Evolutionary conservation across 116 monocot genomes (phyloP).

Genomic region (Iris pallida): DNA sequence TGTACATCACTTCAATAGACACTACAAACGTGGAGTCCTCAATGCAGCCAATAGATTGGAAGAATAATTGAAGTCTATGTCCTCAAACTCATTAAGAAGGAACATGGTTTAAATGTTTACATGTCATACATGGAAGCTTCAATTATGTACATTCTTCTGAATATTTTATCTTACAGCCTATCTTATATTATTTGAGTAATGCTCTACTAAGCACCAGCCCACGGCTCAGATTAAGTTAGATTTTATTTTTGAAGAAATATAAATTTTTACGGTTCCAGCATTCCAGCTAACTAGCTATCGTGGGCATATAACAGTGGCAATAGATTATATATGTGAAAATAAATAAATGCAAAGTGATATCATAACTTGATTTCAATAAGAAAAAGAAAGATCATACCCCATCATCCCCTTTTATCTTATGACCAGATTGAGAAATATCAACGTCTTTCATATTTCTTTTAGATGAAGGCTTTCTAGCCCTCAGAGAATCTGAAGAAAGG

Average conservation of each 20-base stretch:
- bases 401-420: conserved; percentile 75
- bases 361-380: not conserved
- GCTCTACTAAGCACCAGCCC: too few relatives aligned
- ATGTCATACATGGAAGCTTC: too few relatives aligned
- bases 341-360: not conserved
- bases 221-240: not conserved
- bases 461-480: conserved; percentile 15
- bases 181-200: too few relatives aligned
- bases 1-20: too few relatives aligned
- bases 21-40: too few relatives aligned
- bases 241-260: not conserved
- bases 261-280: not conserved
- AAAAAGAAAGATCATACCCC: conserved; percentile 57
- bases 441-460: conserved; percentile 48
- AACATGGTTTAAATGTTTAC: too few relatives aligned
- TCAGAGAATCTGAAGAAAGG: conserved; percentile 28
- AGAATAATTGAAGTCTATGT: too few relatives aligned
- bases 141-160: too few relatives aligned
- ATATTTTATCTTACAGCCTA: too few relatives aligned
- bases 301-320: not conserved
- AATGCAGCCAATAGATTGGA: too few relatives aligned
- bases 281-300: not conserved
- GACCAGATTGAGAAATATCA: conserved; percentile 25
- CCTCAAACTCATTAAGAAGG: too few relatives aligned
- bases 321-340: not conserved